Evolutionary conservation across 2,329 filamentous ascomycete genomes (phyloP), one percentile per base, ranked within the genome.

Genomic region (Colletotrichum lini): DNA sequence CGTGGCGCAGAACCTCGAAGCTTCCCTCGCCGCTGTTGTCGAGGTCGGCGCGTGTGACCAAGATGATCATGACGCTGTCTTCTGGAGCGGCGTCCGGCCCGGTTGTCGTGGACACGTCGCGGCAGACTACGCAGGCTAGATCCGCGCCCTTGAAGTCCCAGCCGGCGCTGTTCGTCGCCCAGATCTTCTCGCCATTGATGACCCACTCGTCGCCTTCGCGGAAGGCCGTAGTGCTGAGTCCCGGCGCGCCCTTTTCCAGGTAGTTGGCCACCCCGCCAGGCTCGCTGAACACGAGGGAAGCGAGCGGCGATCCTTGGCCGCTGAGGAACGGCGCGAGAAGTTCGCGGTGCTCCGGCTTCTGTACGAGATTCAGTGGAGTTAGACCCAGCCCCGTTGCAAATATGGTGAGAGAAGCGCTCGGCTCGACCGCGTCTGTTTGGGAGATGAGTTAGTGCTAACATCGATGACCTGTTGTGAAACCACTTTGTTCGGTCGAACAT

Each of bases 141-240:
- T 88, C 85, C 1, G 86, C 85, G 12, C 87, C 87, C 63, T 80
- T 79, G 50, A 82, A 81, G 69, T 89, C 87, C 87, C 86, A 89
- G 16, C 87, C 87, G 0, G 81, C 83, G 62, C 80, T 82, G 74
- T 88, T 89, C 1, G 86, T 88, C 13, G 87, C 85, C 87, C 87
- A 89, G 49, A 88, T 79, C 83, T 89, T 88, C 73, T 89, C 87
- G 3, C 87, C 87, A 74, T 84, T 85, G 35, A 89, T 74, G 3
- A 89, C 75, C 84, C 85, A 89, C 53, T 85, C 81, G 45, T 87
- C 82, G 0, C 84, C 86, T n/a, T 87, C 84, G 12, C 76, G 75
- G 23, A 78, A 78, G 0, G 87, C 87, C 2, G 84, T 86, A 3
- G 86, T 89, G 56, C 82, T 78, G 47, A 89, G 77, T 0, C 88